Evolutionary conservation across 129 eudicot species (phyloP).

Genomic region (Deinandra increscens): DNA sequence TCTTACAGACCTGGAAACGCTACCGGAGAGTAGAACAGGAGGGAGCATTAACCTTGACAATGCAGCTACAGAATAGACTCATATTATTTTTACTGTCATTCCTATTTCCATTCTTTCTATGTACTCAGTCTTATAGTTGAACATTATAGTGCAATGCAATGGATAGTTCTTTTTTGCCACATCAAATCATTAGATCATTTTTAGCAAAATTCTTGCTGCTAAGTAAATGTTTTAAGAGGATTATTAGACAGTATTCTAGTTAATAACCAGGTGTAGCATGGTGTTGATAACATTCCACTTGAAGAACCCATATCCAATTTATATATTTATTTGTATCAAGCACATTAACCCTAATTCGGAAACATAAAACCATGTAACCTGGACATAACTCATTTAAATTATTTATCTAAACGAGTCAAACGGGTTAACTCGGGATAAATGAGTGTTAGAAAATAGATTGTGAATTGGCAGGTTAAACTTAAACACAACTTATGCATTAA

Average conservation of each 20-base stretch:
- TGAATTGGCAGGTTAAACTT: too few species aligned
- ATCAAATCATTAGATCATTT: not conserved
- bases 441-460: too few species aligned
- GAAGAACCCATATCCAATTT: too few species aligned
- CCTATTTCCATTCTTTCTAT: constrained; percentile 6
- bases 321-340: too few species aligned
- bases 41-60: constrained; percentile 34
- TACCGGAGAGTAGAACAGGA: constrained; percentile 39
- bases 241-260: not conserved
- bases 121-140: constrained; percentile 9
- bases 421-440: not conserved
- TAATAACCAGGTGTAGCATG: not conserved
- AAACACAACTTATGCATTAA: too few species aligned
- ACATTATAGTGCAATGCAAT: not conserved
- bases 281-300: not conserved
- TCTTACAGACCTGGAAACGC: constrained; percentile 42
- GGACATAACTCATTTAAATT: not conserved
- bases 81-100: not conserved
- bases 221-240: not conserved
- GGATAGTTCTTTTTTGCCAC: not conserved
- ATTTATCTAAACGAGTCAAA: not conserved
- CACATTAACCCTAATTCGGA: not conserved
- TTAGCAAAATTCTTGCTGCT: not conserved
- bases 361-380: not conserved
- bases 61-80: constrained; percentile 44